Percentiles rank a stretch among this genome's conserved stretches.
phyloP scores from a whole-genome alignment of 1,139 yeast genomes.

The Hansenula anomala region DNA sequence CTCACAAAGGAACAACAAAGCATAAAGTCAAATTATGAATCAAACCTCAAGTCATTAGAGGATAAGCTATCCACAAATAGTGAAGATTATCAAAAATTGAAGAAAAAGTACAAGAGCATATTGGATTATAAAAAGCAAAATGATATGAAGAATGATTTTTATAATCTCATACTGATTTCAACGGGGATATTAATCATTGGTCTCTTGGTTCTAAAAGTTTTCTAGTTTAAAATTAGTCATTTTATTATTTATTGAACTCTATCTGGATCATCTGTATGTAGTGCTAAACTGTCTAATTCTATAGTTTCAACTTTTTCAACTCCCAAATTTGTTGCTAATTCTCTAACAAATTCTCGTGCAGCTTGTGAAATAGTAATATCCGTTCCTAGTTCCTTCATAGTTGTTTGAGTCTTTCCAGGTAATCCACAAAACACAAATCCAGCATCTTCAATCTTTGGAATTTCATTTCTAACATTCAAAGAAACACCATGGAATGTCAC shows the following conservation, averaged over 20 bases:
- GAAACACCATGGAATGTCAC: slow-evolving; percentile 90
- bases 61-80: background rate
- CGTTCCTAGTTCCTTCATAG: slow-evolving; percentile 31
- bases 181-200: background rate
- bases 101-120: slow-evolving; percentile 2
- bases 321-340: slow-evolving; percentile 44
- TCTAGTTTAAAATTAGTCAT: background rate
- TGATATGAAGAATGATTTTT: background rate
- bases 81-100: background rate
- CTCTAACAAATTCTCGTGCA: slow-evolving; percentile 37
- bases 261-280: slow-evolving; percentile 5
- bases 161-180: background rate
- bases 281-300: slow-evolving; percentile 25
- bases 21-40: background rate
- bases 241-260: background rate
- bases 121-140: slow-evolving; percentile 1
- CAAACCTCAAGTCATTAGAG: background rate
- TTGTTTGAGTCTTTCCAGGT: slow-evolving; percentile 53
- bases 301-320: slow-evolving; percentile 40
- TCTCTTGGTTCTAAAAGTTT: background rate
- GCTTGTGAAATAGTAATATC: slow-evolving; percentile 7
- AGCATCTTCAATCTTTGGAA: slow-evolving; percentile 57
- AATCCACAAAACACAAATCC: slow-evolving; percentile 83
- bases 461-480: slow-evolving; percentile 71
- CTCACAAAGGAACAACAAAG: background rate